Evolutionary conservation across 2,329 filamentous ascomycete species (phyloP).

Genomic region (Fusarium nematophilum): DNA sequence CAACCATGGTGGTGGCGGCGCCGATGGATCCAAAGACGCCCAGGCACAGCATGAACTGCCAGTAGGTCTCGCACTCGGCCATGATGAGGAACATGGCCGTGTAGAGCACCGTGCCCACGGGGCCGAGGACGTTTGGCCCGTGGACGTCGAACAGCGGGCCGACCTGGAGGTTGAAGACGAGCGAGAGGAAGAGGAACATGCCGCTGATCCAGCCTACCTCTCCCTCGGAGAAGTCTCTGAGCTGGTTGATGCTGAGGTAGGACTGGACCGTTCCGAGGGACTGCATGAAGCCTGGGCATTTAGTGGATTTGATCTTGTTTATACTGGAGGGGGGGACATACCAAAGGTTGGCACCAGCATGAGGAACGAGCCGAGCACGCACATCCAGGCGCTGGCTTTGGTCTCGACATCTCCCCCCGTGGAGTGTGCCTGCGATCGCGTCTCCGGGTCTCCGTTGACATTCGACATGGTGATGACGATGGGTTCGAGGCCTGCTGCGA

Average conservation of each 20-base stretch:
- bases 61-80: conserved; percentile 58
- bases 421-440: conserved; percentile 15
- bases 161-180: conserved; percentile 59
- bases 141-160: conserved; percentile 61
- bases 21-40: conserved; percentile 57
- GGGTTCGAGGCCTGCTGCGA: conserved; percentile 33
- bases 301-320: no score
- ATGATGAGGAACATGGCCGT: conserved; percentile 57
- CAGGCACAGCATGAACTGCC: conserved; percentile 60
- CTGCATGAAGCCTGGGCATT: conserved; percentile 56
- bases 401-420: conserved; percentile 31
- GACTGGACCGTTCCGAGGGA: conserved; percentile 61
- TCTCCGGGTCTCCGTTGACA: conserved; percentile 27
- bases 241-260: conserved; percentile 58
- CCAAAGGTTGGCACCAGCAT: conserved; percentile 40
- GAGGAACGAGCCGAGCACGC: conserved; percentile 40
- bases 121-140: conserved; percentile 54
- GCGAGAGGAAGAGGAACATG: conserved; percentile 56
- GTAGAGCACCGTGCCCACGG: conserved; percentile 51
- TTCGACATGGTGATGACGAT: conserved; percentile 28
- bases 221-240: conserved; percentile 53
- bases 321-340: conserved; percentile 2
- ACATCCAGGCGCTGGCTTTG: conserved; percentile 35
- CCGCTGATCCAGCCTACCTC: conserved; percentile 63
- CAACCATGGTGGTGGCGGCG: conserved; percentile 50